Conservation (phyloP, 495 filamentous ascomycete genomes). For the Cairneyella variabilis region DNA sequence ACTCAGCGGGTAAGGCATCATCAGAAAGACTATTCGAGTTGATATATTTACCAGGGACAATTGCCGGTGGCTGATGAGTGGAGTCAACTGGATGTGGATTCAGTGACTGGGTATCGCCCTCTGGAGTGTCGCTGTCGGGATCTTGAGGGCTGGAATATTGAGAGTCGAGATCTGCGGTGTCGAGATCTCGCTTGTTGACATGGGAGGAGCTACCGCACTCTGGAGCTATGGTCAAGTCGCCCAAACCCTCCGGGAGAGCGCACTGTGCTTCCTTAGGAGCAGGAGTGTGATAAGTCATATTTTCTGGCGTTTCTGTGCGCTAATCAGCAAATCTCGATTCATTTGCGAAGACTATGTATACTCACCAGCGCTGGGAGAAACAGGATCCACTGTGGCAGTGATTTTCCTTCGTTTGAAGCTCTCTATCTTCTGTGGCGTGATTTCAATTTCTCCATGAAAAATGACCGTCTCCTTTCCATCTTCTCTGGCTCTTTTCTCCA, state of each 20-base stretch:
- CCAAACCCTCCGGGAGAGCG: neutral
- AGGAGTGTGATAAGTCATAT: slow-evolving; percentile 9
- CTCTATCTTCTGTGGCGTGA: neutral
- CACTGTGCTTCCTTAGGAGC: neutral
- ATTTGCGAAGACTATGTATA: neutral
- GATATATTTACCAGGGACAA: too few relatives aligned
- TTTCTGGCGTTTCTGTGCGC: slow-evolving; percentile 2
- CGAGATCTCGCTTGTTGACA: too few relatives aligned
- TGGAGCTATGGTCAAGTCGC: neutral
- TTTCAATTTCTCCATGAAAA: neutral
- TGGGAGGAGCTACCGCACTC: neutral
- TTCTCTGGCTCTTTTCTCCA: neutral
- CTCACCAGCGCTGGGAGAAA: neutral
- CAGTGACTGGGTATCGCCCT: too few relatives aligned
- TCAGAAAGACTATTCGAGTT: too few relatives aligned
- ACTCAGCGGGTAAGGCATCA: too few relatives aligned
- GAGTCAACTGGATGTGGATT: too few relatives aligned
- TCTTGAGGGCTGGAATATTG: too few relatives aligned
- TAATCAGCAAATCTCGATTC: neutral
- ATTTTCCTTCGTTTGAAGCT: slow-evolving; percentile 10
- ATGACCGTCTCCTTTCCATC: slow-evolving; percentile 9
- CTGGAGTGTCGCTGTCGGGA: too few relatives aligned
- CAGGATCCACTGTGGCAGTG: neutral
- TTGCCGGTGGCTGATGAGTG: too few relatives aligned
- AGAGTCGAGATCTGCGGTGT: too few relatives aligned